phyloP scores from a whole-genome alignment of 768 basidiomycete species.

The Cubamyces sp. region DNA sequence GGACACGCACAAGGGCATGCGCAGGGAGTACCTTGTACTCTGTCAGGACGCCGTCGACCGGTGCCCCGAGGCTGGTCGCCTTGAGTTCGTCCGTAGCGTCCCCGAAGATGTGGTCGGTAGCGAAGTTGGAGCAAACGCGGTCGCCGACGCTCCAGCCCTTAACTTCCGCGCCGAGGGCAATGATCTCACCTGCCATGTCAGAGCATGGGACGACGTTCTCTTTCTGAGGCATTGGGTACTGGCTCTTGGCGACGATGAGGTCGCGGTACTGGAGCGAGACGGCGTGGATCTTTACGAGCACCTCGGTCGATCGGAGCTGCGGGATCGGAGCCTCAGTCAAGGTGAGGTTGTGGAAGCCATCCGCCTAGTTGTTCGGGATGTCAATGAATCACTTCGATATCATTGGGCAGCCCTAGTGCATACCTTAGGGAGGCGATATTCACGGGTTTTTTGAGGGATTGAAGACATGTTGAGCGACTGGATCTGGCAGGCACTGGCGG shows the following conservation, averaged over 20 bases:
- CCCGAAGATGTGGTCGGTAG: slow-evolving; percentile 50
- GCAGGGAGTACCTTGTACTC: slow-evolving; percentile 33
- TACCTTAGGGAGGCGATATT: slow-evolving; percentile 31
- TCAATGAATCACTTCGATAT: background rate
- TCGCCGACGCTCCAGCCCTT: slow-evolving; percentile 58
- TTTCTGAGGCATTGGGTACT: slow-evolving; percentile 43
- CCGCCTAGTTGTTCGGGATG: slow-evolving; percentile 22
- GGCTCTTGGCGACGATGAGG: slow-evolving; percentile 44
- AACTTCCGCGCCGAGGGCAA: slow-evolving; percentile 45
- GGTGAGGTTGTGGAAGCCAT: slow-evolving; percentile 35
- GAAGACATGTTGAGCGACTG: slow-evolving; percentile 10
- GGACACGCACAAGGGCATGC: slow-evolving; percentile 49
- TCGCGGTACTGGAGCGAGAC: slow-evolving; percentile 63
- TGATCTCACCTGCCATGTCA: slow-evolving; percentile 61
- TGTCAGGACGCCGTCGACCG: slow-evolving; percentile 51
- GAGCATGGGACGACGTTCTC: slow-evolving; percentile 38
- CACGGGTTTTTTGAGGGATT: slow-evolving; percentile 28
- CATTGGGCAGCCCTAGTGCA: background rate
- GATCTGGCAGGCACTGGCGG: background rate
- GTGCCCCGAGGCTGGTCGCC: slow-evolving; percentile 48
- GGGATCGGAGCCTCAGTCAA: slow-evolving; percentile 33
- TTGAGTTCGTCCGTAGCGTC: slow-evolving; percentile 43
- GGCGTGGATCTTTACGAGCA: slow-evolving; percentile 58
- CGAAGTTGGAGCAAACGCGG: slow-evolving; percentile 59
- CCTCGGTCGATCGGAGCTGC: slow-evolving; percentile 48